Percentiles rank a stretch among this genome's conserved stretches.
Evolutionary conservation across 2,329 filamentous ascomycete species (phyloP).

Genomic region (Penicillium corylophilum): DNA sequence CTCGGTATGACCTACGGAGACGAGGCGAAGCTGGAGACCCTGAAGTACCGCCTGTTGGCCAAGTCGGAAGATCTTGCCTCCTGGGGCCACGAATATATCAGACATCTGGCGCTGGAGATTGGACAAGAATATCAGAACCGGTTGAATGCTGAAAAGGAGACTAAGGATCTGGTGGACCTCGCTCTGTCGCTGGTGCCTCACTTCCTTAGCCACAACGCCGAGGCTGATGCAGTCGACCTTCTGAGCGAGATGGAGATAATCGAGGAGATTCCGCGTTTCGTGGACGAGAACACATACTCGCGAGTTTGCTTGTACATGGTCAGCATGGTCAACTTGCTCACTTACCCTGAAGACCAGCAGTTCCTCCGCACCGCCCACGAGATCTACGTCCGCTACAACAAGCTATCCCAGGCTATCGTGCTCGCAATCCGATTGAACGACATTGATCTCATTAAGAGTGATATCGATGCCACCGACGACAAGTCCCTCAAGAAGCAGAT

Average conservation of each 20-base stretch:
- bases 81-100: constrained; percentile 98
- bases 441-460: constrained; percentile 73
- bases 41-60: constrained; percentile 90
- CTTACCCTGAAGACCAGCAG: constrained; percentile 94
- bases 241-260: constrained; percentile 98
- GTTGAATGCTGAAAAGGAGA: constrained; percentile 78
- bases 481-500: constrained; percentile 86
- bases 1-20: constrained; percentile 99
- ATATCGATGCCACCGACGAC: constrained; percentile 79
- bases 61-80: constrained; percentile 90
- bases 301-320: constrained; percentile 97
- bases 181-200: constrained; percentile 83
- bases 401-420: constrained; percentile 89
- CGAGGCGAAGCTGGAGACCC: constrained; percentile 90
- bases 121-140: constrained; percentile 90
- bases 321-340: constrained; percentile 96
- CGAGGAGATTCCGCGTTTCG: constrained; percentile 79
- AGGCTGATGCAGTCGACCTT: constrained; percentile 95
- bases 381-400: constrained; percentile 91
- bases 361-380: constrained; percentile 91
- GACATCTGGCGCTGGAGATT: constrained; percentile 92
- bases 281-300: constrained; percentile 91
- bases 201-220: constrained; percentile 95
- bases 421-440: constrained; percentile 94
- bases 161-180: constrained; percentile 80